Evolutionary conservation across 129 eudicot species (phyloP), one percentile per base, ranked within the genome.

Genomic region (Escallonia rubra): DNA sequence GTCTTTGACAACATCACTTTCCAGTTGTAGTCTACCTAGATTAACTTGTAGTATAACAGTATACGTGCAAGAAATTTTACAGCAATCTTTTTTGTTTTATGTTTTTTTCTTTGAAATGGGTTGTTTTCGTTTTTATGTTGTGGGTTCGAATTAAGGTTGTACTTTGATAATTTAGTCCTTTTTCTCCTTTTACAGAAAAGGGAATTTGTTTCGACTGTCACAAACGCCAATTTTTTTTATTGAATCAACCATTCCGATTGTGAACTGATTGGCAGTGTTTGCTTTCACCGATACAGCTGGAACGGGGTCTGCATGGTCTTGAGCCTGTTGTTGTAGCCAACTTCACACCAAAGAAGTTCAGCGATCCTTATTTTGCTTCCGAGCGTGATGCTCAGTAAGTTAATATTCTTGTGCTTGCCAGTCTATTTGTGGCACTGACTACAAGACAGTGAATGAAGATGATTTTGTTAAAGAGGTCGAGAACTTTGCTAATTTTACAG

Each of bases 311-410:
- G 44, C 96, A 82, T 58, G 96, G 96, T 16, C 80, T 84, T 58
- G 95, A 92, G 69, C 89, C 87, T 46, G 77, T 76, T 45, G 83
- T 74, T 47, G 82, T 81, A 48, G 96, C 95, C 73, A 88, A 80
- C 67, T 92, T 92, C 55, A 95, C 98, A 23, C 83, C 85, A 41
- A 86, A 86, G 84, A 88, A 88, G 81, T 92, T 79, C 65, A 76
- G 85, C 59, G 96, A 92, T 61, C 75, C 84, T 34, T 79, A 74
- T 76, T 81, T 84, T 69, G 68, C 89, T 7, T 78, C 84, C 10
- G 72, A 75, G 61, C 91, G 86, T 75, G 86, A 79, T 81, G 79
- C 95, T 74, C 98, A 89, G 96, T 90, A 84, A 79, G 95, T 81
- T 61, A 2, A 58, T 39, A 11, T 49, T 55, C 50, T 46, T 57